Conservation (phyloP, 164 flowering plant genomes). For the Paratinospora sagittata region DNA sequence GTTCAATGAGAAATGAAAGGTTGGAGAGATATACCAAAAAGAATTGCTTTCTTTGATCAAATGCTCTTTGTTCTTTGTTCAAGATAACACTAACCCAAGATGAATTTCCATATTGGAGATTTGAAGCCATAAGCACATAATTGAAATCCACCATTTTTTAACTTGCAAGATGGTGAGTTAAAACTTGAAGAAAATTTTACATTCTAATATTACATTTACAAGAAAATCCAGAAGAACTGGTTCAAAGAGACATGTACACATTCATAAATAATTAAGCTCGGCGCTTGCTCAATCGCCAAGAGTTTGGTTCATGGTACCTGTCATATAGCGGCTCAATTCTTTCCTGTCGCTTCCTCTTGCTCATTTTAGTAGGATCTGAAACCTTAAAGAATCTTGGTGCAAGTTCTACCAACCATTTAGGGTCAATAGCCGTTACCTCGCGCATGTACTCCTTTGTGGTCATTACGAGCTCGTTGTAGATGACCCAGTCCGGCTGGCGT, state of each 20-base stretch:
- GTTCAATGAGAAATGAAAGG: too few species aligned
- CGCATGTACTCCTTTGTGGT: conserved; percentile 93
- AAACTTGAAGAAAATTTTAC: not conserved
- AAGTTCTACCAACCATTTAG: conserved; percentile 84
- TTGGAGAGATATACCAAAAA: too few species aligned
- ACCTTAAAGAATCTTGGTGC: conserved; percentile 86
- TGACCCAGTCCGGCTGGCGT: conserved; percentile 86
- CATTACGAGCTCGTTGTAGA: conserved; percentile 88
- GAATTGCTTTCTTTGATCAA: not conserved
- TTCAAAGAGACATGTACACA: not conserved
- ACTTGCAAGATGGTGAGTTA: not conserved
- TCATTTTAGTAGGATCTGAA: conserved; percentile 83
- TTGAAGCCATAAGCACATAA: not conserved
- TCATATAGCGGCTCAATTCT: conserved; percentile 85
- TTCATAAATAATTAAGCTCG: conserved; percentile 2
- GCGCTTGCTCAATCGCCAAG: conserved; percentile 83
- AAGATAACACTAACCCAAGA: not conserved
- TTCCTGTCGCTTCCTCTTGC: conserved; percentile 87
- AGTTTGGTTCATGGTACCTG: conserved; percentile 83
- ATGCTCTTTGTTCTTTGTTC: not conserved
- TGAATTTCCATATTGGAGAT: not conserved
- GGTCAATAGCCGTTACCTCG: conserved; percentile 72
- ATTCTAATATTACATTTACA: not conserved
- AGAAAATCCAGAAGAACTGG: not conserved
- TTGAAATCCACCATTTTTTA: not conserved